A percentile compares a stretch with the other conserved stretches of the same genome.
phyloP scores from a whole-genome alignment of 495 filamentous ascomycete species.

The Articulospora tetracladia region DNA sequence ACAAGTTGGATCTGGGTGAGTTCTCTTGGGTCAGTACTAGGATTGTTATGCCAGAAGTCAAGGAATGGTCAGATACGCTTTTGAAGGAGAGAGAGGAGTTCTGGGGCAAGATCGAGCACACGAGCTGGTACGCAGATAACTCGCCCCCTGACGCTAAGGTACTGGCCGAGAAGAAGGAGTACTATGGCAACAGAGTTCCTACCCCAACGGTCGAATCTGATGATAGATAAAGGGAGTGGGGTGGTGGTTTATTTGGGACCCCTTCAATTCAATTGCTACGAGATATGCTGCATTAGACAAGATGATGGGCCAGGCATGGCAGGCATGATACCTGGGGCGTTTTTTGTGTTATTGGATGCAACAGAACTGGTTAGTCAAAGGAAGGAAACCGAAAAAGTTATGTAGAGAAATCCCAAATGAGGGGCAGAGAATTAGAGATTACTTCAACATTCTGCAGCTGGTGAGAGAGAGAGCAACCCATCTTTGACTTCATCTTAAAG shows the following conservation, averaged over 20 bases:
- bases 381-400: no score
- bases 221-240: background rate
- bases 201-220: background rate
- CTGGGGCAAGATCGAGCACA: constrained; percentile 44
- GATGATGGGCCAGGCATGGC: background rate
- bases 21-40: constrained; percentile 72
- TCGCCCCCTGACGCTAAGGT: constrained; percentile 1
- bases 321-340: background rate
- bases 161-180: constrained; percentile 14
- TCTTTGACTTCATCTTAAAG: no score
- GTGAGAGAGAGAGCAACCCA: no score
- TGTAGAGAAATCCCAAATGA: no score
- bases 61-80: constrained; percentile 73
- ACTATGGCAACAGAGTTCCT: constrained; percentile 5
- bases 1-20: constrained; percentile 71
- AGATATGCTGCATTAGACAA: background rate
- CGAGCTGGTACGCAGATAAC: constrained; percentile 1
- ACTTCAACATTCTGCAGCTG: no score
- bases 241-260: no score
- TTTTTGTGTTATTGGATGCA: no score
- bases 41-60: constrained; percentile 72
- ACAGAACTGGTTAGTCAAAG: no score
- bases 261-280: background rate
- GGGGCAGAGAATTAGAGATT: no score
- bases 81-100: constrained; percentile 71